Conservation (phyloP, 805 yeast species). For the Hanseniaspora pseudoguilliermondii region DNA sequence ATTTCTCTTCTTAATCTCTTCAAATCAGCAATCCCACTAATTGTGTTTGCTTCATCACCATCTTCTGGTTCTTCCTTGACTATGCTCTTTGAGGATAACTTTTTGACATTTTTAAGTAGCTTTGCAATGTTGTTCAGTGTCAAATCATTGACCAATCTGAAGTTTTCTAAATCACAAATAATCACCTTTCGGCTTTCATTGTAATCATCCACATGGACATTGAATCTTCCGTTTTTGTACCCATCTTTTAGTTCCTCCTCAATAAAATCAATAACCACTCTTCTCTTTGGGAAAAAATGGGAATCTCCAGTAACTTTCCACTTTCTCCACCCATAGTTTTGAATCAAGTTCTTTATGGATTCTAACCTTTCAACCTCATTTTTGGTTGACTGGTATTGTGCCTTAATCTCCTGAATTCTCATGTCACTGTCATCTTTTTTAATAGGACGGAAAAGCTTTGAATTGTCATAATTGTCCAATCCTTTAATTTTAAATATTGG, state of each 20-base stretch:
- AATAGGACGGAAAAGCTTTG: background rate
- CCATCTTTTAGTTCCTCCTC: conserved; percentile 28
- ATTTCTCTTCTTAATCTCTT: background rate
- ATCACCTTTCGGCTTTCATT: conserved; percentile 25
- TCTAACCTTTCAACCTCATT: background rate
- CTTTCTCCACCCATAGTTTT: conserved; percentile 27
- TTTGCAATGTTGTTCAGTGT: conserved; percentile 27
- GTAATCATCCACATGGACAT: conserved; percentile 21
- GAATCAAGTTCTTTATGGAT: conserved; percentile 24
- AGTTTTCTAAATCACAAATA: conserved; percentile 27
- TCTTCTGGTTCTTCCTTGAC: background rate
- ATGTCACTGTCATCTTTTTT: background rate
- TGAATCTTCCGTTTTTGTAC: conserved; percentile 24
- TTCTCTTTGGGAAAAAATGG: conserved; percentile 29
- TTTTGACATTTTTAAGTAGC: conserved; percentile 24
- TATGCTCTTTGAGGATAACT: background rate
- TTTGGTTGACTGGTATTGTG: conserved; percentile 15
- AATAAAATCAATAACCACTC: conserved; percentile 29
- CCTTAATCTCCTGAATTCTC: background rate
- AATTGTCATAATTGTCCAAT: background rate
- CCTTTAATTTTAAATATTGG: conserved; percentile 1
- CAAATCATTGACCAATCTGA: conserved; percentile 25
- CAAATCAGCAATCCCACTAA: background rate
- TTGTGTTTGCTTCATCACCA: background rate
- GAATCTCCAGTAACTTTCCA: conserved; percentile 31